Percentiles rank a stretch among this genome's conserved stretches.
Evolutionary conservation across 1,284 basidiomycete genomes (phyloP).

Genomic region (Boletus smithii): DNA sequence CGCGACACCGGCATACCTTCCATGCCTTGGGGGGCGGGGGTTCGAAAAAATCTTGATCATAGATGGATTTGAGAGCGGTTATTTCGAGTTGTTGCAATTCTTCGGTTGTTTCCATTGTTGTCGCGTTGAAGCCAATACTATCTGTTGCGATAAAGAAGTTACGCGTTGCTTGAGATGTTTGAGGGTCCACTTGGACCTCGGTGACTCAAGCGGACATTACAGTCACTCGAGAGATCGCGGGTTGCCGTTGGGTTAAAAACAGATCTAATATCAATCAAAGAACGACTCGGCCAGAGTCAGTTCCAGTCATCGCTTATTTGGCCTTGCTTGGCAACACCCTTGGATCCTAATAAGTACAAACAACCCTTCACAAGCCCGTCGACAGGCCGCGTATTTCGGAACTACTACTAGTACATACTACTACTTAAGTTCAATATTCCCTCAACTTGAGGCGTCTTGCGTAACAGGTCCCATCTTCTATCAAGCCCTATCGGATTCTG

Average conservation of each 20-base stretch:
- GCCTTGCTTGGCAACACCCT: conserved; percentile 17
- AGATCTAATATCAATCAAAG: conserved; percentile 5
- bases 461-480: too few species aligned
- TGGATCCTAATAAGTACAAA: conserved; percentile 24
- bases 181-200: conserved; percentile 65
- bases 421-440: too few species aligned
- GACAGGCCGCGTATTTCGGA: too few species aligned
- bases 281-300: conserved; percentile 15
- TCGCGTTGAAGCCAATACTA: too few species aligned
- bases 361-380: too few species aligned
- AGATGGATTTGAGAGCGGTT: conserved; percentile 73
- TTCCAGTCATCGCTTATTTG: conserved; percentile 21
- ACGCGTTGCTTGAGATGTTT: conserved; percentile 42
- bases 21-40: conserved; percentile 72
- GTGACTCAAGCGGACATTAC: conserved; percentile 69
- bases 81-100: conserved; percentile 74
- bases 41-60: conserved; percentile 69
- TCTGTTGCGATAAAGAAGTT: conserved; percentile 19
- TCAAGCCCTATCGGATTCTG: too few species aligned
- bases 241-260: conserved; percentile 8
- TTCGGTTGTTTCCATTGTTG: conserved; percentile 62
- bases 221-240: conserved; percentile 15
- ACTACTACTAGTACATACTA: too few species aligned
- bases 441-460: too few species aligned
- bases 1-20: conserved; percentile 53